Evolutionary conservation across 768 basidiomycete genomes (phyloP).

Genomic region (Boletus subparvulus): DNA sequence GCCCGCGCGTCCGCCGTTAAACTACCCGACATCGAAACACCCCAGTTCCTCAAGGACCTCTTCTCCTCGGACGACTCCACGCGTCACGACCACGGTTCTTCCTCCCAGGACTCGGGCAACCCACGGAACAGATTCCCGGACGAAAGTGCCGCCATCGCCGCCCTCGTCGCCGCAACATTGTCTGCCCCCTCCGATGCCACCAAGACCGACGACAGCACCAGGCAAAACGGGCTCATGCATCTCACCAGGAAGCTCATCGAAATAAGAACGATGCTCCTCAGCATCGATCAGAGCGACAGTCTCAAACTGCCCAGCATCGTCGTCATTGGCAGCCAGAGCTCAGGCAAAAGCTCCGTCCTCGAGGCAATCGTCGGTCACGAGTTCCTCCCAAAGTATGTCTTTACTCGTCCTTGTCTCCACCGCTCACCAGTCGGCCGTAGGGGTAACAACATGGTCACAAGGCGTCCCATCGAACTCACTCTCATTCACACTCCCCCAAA

Average conservation of each 20-base stretch:
- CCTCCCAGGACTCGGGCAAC: constrained; percentile 39
- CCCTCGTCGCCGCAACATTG: constrained; percentile 74
- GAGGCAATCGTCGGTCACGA: constrained; percentile 98
- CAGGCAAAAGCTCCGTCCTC: constrained; percentile 95
- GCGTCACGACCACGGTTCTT: constrained; percentile 31
- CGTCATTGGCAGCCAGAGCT: constrained; percentile 97
- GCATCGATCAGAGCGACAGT: constrained; percentile 93
- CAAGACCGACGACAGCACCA: constrained; percentile 36
- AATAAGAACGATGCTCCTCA: constrained; percentile 90
- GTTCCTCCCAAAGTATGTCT: constrained; percentile 94
- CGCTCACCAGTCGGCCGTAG: constrained; percentile 40
- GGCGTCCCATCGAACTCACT: constrained; percentile 96
- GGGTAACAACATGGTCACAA: constrained; percentile 99
- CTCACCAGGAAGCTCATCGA: constrained; percentile 94
- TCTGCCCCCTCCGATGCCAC: constrained; percentile 65
- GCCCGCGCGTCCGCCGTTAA: constrained; percentile 60
- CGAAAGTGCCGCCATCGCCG: constrained; percentile 66
- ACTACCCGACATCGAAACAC: constrained; percentile 53
- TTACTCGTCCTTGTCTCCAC: background rate
- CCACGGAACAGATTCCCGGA: constrained; percentile 44
- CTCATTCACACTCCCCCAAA: constrained; percentile 82
- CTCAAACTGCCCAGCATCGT: constrained; percentile 97
- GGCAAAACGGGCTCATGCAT: constrained; percentile 86
- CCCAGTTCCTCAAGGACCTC: constrained; percentile 70
- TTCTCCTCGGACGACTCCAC: constrained; percentile 36